Conservation (phyloP, 805 yeast species). For the Babjeviella inositovora region DNA sequence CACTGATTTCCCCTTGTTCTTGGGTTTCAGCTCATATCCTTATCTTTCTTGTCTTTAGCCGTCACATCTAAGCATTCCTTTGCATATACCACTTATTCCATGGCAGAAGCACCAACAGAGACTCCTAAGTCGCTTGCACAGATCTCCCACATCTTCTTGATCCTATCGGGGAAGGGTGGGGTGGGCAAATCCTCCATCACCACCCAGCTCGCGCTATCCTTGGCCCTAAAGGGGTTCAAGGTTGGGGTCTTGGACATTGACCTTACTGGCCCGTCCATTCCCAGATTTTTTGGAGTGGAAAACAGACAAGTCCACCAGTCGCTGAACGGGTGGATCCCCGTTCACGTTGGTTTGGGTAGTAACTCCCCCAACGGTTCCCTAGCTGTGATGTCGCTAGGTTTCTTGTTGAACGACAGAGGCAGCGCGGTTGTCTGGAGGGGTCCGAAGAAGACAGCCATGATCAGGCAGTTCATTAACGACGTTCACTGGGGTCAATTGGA, state of each 20-base stretch:
- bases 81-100: too few relatives aligned
- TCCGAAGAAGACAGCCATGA: slow-evolving; percentile 96
- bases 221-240: slow-evolving; percentile 51
- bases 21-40: too few relatives aligned
- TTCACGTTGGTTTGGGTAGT: too few relatives aligned
- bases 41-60: too few relatives aligned
- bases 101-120: too few relatives aligned
- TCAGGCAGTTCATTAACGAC: slow-evolving; percentile 80
- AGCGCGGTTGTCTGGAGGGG: slow-evolving; percentile 97
- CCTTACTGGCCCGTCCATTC: slow-evolving; percentile 91
- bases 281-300: slow-evolving; percentile 93
- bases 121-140: too few relatives aligned
- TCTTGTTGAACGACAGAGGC: slow-evolving; percentile 68
- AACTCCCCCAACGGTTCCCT: slow-evolving; percentile 24
- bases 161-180: slow-evolving; percentile 92
- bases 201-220: slow-evolving; percentile 78
- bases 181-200: slow-evolving; percentile 96
- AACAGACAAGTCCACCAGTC: slow-evolving; percentile 66
- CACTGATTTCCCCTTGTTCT: too few relatives aligned
- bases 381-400: slow-evolving; percentile 77
- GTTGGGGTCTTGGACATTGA: slow-evolving; percentile 97
- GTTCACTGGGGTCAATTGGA: slow-evolving; percentile 78
- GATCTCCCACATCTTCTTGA: slow-evolving; percentile 69
- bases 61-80: too few relatives aligned
- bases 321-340: slow-evolving; percentile 87